Evolutionary conservation across 2,329 filamentous ascomycete genomes (phyloP).

Genomic region (Davidsoniella eucalypti): DNA sequence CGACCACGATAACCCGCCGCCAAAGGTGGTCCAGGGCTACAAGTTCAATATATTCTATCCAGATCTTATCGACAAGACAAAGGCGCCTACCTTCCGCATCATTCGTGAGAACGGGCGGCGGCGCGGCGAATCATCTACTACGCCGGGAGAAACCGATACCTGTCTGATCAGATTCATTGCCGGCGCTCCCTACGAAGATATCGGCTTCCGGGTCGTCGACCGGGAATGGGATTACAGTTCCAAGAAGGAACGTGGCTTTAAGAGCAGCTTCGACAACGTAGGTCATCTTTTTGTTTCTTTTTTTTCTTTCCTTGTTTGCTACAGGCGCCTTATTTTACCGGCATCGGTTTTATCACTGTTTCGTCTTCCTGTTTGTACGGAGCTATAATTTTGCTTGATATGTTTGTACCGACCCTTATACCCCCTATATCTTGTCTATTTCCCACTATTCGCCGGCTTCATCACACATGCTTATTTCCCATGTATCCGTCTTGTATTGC

Average conservation of each 20-base stretch:
- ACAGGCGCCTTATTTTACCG: constrained; percentile 12
- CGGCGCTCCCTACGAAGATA: constrained; percentile 88
- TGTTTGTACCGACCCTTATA: too few relatives aligned
- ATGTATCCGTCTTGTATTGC: too few relatives aligned
- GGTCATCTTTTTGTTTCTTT: constrained; percentile 18
- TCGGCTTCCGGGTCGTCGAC: constrained; percentile 93
- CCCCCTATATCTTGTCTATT: too few relatives aligned
- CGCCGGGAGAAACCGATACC: constrained; percentile 90
- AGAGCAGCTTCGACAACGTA: constrained; percentile 95
- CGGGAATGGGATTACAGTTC: constrained; percentile 98
- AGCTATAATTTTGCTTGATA: too few relatives aligned
- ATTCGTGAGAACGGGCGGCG: constrained; percentile 82
- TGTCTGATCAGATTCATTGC: constrained; percentile 93
- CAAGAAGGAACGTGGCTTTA: constrained; percentile 86
- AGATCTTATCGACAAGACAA: constrained; percentile 85
- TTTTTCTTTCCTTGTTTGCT: constrained; percentile 5
- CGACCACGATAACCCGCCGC: constrained; percentile 93
- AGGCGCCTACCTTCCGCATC: constrained; percentile 90
- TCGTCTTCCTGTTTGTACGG: too few relatives aligned
- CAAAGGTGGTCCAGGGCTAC: constrained; percentile 96
- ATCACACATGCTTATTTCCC: too few relatives aligned
- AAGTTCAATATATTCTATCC: constrained; percentile 99
- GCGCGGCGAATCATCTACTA: constrained; percentile 80
- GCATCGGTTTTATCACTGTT: too few relatives aligned
- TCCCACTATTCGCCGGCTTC: too few relatives aligned